Conservation (phyloP, 2,329 filamentous ascomycete genomes). For the Curvularia hawaiiensis region DNA sequence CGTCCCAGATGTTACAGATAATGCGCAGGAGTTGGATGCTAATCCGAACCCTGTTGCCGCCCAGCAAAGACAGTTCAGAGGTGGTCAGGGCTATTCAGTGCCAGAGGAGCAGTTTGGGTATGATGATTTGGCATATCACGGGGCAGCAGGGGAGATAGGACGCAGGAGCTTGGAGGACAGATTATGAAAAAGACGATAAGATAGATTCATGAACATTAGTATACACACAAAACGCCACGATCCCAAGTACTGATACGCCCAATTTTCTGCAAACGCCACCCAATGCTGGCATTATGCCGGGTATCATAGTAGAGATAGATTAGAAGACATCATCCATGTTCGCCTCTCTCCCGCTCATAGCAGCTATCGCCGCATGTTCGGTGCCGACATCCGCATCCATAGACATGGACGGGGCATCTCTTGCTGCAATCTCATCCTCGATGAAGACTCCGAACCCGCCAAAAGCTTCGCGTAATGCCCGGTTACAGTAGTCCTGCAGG, state of each 20-base stretch:
- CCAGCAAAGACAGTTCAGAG: conserved; percentile 11
- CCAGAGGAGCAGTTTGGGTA: conserved; percentile 52
- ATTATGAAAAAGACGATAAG: conserved; percentile 5
- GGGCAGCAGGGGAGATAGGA: conserved; percentile 31
- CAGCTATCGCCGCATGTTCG: conserved; percentile 57
- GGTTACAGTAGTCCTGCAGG: conserved; percentile 77
- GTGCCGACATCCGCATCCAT: conserved; percentile 41
- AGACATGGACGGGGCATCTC: conserved; percentile 45
- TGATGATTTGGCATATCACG: conserved; percentile 50
- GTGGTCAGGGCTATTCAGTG: conserved; percentile 47
- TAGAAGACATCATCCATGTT: conserved; percentile 53
- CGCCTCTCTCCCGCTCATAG: conserved; percentile 59
- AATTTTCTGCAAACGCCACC: conserved; percentile 28
- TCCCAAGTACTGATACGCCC: not conserved
- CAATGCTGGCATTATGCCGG: conserved; percentile 36
- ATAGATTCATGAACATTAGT: not conserved
- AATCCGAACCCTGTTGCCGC: conserved; percentile 33
- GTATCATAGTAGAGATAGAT: conserved; percentile 39
- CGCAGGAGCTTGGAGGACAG: conserved; percentile 22
- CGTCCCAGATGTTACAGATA: conserved; percentile 13
- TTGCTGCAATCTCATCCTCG: conserved; percentile 67
- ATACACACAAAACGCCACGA: not conserved
- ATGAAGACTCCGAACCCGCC: conserved; percentile 87
- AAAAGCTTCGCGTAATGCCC: conserved; percentile 87
- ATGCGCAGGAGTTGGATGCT: conserved; percentile 17